phyloP scores from a whole-genome alignment of 108 stramenopile species.

The Halocafeteria seosinensis region DNA sequence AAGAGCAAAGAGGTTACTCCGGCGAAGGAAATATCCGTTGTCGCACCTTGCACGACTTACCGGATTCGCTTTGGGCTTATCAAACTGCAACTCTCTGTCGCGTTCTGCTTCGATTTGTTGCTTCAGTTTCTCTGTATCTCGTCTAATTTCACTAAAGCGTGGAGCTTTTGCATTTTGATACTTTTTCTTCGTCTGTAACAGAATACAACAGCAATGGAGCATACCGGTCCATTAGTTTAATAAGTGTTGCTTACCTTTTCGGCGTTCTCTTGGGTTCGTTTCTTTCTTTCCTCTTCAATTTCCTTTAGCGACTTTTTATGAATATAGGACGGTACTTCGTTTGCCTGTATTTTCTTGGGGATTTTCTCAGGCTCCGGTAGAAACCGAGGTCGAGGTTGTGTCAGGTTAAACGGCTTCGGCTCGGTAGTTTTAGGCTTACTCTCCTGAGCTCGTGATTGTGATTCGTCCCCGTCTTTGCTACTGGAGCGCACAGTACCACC shows the following conservation, averaged over 20 bases:
- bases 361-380: conserved; percentile 34
- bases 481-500: not conserved
- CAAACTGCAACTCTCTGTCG: conserved; percentile 14
- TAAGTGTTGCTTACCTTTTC: not conserved
- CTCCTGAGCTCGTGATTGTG: not conserved
- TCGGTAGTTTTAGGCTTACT: conserved; percentile 4
- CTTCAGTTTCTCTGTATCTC: no score
- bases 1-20: no score
- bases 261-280: conserved; percentile 7
- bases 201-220: no score
- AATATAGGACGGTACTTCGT: conserved; percentile 9
- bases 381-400: conserved; percentile 12
- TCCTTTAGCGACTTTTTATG: conserved; percentile 8
- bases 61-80: conserved; percentile 2
- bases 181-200: no score
- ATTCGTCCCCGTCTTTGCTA: not conserved
- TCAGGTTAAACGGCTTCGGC: conserved; percentile 17
- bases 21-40: no score
- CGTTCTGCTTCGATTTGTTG: conserved; percentile 15
- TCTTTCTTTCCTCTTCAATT: conserved; percentile 9
- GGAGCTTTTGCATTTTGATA: conserved; percentile 13
- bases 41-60: no score
- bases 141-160: no score
- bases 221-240: not conserved
- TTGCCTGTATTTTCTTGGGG: conserved; percentile 12